A percentile compares a stretch with the other conserved stretches of the same genome.
These are phyloP conservation scores for Croton setiger DNA, from an alignment of 441 rosid genomes.

Conservation along the genomic window DNA sequence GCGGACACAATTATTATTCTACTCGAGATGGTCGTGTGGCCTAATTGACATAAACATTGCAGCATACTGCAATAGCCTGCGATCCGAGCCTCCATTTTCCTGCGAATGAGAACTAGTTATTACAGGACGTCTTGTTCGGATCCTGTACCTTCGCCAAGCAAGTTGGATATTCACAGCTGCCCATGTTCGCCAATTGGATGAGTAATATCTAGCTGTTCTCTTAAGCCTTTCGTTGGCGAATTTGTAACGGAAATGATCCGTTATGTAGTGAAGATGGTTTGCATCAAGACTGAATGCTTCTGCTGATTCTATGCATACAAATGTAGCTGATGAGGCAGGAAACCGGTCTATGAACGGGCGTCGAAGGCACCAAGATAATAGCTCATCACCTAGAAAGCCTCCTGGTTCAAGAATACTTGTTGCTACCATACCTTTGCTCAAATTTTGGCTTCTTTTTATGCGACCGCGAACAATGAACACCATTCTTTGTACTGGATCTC, in stretches of 20 bases:
- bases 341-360: constrained; percentile 59
- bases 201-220: constrained; percentile 63
- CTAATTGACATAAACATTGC: constrained; percentile 77
- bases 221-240: constrained; percentile 59
- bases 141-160: constrained; percentile 55
- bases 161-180: constrained; percentile 68
- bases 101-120: constrained; percentile 14
- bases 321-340: constrained; percentile 67
- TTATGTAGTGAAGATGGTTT: constrained; percentile 46
- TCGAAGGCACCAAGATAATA: constrained; percentile 67
- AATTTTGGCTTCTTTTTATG: constrained; percentile 47
- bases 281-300: constrained; percentile 58
- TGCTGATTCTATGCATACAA: constrained; percentile 43
- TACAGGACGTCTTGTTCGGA: constrained; percentile 44
- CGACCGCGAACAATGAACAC: constrained; percentile 48
- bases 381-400: constrained; percentile 62
- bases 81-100: constrained; percentile 30
- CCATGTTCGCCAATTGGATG: constrained; percentile 77
- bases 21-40: constrained; percentile 79
- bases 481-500: constrained; percentile 61
- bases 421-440: constrained; percentile 57
- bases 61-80: constrained; percentile 51
- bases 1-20: neutral
- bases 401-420: constrained; percentile 51
- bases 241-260: constrained; percentile 68